phyloP scores from a whole-genome alignment of 768 basidiomycete genomes.

The Lentinula boryana region DNA sequence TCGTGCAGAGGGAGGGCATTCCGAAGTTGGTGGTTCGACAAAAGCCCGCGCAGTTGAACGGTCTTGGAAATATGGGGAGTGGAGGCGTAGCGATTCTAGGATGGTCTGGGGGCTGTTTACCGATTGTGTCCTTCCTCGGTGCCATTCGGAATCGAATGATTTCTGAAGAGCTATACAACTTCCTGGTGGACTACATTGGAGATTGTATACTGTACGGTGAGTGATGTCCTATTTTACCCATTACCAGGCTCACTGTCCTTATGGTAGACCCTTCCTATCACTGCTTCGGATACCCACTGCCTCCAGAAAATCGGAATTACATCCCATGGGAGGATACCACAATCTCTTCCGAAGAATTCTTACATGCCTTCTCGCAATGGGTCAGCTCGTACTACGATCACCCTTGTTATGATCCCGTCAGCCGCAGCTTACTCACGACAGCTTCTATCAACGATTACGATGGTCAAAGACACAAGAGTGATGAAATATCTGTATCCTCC shows the following conservation, averaged over 20 bases:
- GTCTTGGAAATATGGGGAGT: conserved; percentile 5
- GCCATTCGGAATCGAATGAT: conserved; percentile 5
- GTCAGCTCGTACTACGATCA: conserved; percentile 12
- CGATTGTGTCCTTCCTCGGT: conserved; percentile 6
- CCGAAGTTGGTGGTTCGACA: conserved; percentile 6
- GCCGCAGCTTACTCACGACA: background rate
- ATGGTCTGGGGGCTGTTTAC: conserved; percentile 14
- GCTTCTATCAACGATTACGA: background rate
- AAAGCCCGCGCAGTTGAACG: background rate
- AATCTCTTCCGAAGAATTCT: conserved; percentile 3
- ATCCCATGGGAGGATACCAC: conserved; percentile 7
- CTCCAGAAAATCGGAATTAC: conserved; percentile 5
- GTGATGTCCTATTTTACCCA: background rate
- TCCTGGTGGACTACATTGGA: conserved; percentile 9
- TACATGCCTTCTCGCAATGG: conserved; percentile 7
- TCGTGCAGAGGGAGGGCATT: conserved; percentile 12
- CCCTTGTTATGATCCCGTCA: background rate
- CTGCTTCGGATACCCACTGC: conserved; percentile 10
- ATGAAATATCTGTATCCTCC: conserved; percentile 1
- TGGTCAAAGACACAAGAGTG: background rate
- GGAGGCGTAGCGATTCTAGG: conserved; percentile 14
- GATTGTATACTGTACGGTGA: conserved; percentile 12
- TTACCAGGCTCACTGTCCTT: background rate
- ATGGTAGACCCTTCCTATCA: conserved; percentile 8
- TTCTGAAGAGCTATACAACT: background rate